Conservation (phyloP, 164 flowering plant genomes). For the Magnolia sinica region DNA sequence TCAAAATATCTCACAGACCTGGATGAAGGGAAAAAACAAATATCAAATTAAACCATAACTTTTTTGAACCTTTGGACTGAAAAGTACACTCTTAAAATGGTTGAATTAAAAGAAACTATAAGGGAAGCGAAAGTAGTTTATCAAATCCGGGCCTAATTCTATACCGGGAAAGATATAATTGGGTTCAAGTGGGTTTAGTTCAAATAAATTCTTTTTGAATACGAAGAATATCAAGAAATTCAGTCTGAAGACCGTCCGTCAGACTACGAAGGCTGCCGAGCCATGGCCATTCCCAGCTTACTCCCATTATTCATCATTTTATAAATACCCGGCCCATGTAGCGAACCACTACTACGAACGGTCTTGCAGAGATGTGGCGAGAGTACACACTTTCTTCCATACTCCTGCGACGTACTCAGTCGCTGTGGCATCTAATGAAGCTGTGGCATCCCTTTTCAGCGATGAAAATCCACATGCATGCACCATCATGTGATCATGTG, state of each 20-base stretch:
- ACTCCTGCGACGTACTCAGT: slow-evolving; percentile 68
- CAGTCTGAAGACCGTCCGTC: slow-evolving; percentile 63
- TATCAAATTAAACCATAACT: too few species aligned
- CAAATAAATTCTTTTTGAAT: too few species aligned
- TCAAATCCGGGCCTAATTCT: too few species aligned
- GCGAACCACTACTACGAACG: slow-evolving; percentile 61
- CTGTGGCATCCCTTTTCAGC: slow-evolving; percentile 72
- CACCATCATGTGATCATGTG: slow-evolving; percentile 46
- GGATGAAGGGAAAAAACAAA: too few species aligned
- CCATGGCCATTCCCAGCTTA: slow-evolving; percentile 78
- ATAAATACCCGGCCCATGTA: slow-evolving; percentile 61
- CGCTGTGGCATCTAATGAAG: slow-evolving; percentile 73
- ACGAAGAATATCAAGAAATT: too few species aligned
- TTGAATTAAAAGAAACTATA: too few species aligned
- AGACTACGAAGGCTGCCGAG: slow-evolving; percentile 69
- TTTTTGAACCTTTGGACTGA: too few species aligned
- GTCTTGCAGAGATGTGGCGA: slow-evolving; percentile 23
- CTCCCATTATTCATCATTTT: slow-evolving; percentile 64
- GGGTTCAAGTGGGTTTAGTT: too few species aligned
- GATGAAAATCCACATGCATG: slow-evolving; percentile 88
- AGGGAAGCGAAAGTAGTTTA: too few species aligned
- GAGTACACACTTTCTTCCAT: slow-evolving; percentile 65
- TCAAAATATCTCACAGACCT: too few species aligned
- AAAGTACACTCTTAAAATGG: too few species aligned
- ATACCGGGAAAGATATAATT: too few species aligned